phyloP scores from a whole-genome alignment of 2,329 filamentous ascomycete genomes.

The Fusarium nodosum region DNA sequence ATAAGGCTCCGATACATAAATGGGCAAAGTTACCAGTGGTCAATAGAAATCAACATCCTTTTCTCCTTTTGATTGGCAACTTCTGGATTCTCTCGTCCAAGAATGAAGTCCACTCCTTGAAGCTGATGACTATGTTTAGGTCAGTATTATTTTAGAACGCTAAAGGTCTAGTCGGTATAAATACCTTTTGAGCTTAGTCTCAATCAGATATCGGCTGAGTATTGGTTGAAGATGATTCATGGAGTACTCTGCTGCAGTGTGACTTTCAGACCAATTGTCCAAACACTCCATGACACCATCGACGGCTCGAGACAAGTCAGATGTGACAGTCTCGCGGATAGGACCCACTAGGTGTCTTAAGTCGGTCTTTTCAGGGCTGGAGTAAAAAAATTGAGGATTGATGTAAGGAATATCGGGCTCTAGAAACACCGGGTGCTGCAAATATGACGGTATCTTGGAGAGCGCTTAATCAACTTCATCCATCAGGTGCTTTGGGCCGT shows the following conservation, averaged over 20 bases:
- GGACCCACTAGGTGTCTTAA: not conserved
- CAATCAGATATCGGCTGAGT: not conserved
- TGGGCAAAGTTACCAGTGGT: not conserved
- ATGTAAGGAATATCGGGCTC: not conserved
- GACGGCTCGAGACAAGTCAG: not conserved
- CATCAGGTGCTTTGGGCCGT: not conserved
- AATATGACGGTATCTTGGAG: accelerated
- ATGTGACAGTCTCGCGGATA: not conserved
- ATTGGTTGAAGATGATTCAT: not conserved
- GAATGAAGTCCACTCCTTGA: not conserved
- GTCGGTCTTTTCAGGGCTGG: not conserved
- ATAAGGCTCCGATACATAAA: accelerated
- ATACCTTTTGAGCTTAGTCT: not conserved
- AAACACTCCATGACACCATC: accelerated
- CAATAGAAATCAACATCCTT: accelerated
- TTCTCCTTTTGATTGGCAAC: not conserved
- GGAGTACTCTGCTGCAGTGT: accelerated
- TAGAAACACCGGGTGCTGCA: not conserved
- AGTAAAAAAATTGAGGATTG: not conserved
- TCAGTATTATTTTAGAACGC: accelerated
- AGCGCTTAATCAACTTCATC: not conserved
- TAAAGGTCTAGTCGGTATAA: accelerated
- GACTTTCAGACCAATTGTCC: not conserved
- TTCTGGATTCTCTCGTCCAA: not conserved
- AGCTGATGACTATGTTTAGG: not conserved